Base-by-base conservation (phyloP, 306 rosid species). In the Clitoria ternatea region DNA sequence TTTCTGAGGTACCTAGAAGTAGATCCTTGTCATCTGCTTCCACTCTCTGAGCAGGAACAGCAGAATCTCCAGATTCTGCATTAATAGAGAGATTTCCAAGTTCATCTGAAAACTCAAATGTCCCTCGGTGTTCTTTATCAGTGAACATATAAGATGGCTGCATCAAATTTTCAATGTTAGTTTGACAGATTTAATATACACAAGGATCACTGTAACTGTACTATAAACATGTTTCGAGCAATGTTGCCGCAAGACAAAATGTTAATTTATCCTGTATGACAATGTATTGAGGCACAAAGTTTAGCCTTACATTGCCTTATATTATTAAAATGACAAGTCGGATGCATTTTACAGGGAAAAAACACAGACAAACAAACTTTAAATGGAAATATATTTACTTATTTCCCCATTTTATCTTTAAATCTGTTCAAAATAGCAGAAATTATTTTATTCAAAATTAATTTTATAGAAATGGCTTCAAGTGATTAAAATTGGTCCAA, bases 141-240 rank as follows among this genome's bases (percentile, higher is more conserved):
- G 96, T 95, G 81, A 95, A 95, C 99, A 91, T 89, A 82, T 95
- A 95, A 17, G 99, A 95, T 23, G 99, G 99, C 99, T 95, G 99
- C 90, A 85, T 54, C 74, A 44, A 84, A 71, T 74, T 43, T 6
- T 37, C 7, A 10, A 33, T 29, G 59, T 77, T 66, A 73, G 70
- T 70, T 71, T 30, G 59, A 49, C 42, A 73, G 40, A 61, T 56
- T 53, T 33, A 49, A 61, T 37, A 49, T 35, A 36, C 53, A 52
- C 4, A 12, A 66, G 64, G 15, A 65, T 48, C 71, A 19, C 14
- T 10, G 23, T 11, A 49, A 60, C 3, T 10, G 23, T 11, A 49
- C 49, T 4, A 33, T 4, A 68, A 61, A 60, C 72, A 54, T 59
- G 60, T 66, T 43, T 72, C 30, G 56, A 45, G 48, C 12, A 55